phyloP scores from a whole-genome alignment of 2,329 filamentous ascomycete genomes.

The Ceratocystis alfenasii region DNA sequence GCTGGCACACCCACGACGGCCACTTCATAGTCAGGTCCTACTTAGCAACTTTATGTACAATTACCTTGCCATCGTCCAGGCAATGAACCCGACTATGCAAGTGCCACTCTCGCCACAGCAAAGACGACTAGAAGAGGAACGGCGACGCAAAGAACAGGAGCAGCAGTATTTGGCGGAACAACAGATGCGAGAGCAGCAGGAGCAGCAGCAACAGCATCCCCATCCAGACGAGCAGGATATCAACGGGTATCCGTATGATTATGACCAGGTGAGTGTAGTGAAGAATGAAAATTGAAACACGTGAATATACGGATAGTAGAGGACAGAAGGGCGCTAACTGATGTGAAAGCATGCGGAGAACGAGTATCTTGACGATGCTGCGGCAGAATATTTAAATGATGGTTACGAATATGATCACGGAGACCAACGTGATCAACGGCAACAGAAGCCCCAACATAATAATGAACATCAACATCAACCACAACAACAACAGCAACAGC shows the following conservation, averaged over 20 bases:
- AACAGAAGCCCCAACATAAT: constrained; percentile 4
- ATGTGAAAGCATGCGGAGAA: constrained; percentile 32
- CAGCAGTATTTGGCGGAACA: constrained; percentile 39
- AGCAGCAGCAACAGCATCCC: constrained; percentile 31
- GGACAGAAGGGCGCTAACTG: neutral
- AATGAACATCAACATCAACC: constrained; percentile 1
- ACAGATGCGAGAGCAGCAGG: constrained; percentile 34
- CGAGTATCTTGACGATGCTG: constrained; percentile 37
- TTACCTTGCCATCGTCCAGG: constrained; percentile 94
- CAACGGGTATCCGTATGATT: constrained; percentile 42
- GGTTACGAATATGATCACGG: constrained; percentile 37
- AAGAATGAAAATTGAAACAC: neutral
- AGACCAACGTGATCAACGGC: constrained; percentile 13
- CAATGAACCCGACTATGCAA: constrained; percentile 94
- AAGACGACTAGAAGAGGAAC: constrained; percentile 47
- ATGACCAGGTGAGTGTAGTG: constrained; percentile 37
- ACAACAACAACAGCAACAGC: constrained; percentile 7
- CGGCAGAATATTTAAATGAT: constrained; percentile 39
- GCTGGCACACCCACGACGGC: constrained; percentile 87
- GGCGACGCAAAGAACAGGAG: constrained; percentile 39
- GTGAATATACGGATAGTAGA: too few relatives aligned
- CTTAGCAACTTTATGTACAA: constrained; percentile 99
- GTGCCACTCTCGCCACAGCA: constrained; percentile 74
- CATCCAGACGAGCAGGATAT: constrained; percentile 32
- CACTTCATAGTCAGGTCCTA: constrained; percentile 85